Evolutionary conservation across 805 yeast species (phyloP).

Genomic region (Torulaspora maleeae): DNA sequence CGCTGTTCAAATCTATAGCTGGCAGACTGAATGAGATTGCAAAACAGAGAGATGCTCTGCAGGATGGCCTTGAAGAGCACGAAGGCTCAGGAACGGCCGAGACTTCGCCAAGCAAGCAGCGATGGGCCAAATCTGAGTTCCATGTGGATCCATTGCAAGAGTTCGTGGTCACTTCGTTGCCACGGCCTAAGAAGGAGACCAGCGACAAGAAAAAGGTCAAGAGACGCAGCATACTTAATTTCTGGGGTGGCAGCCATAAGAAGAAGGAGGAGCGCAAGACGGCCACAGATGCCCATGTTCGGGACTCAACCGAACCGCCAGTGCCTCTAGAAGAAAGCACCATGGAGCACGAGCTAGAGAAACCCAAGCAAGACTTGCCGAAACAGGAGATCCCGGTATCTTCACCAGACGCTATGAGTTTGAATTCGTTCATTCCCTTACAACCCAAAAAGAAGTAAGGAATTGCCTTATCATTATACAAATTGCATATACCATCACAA

Average conservation of each 20-base stretch:
- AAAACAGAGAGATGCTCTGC: conserved; percentile 6
- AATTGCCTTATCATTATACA: not conserved
- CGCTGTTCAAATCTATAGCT: conserved; percentile 14
- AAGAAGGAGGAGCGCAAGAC: conserved; percentile 7
- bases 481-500: not conserved
- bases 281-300: not conserved
- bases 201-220: conserved; percentile 15
- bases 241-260: conserved; percentile 19
- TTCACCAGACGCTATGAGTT: conserved; percentile 8
- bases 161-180: conserved; percentile 29
- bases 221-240: conserved; percentile 26
- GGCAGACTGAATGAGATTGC: conserved; percentile 6
- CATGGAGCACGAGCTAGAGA: not conserved
- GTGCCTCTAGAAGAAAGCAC: not conserved
- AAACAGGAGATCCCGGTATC: not conserved
- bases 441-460: conserved; percentile 25
- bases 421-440: conserved; percentile 29
- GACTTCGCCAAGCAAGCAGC: conserved; percentile 2
- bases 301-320: not conserved
- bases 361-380: not conserved
- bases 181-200: conserved; percentile 20
- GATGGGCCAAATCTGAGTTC: conserved; percentile 19
- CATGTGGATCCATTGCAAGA: conserved; percentile 32
- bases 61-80: not conserved
- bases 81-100: not conserved